Percentiles rank a stretch among this genome's conserved stretches.
Conservation (phyloP, 768 basidiomycete genomes). For the Termitomyces sp. region DNA sequence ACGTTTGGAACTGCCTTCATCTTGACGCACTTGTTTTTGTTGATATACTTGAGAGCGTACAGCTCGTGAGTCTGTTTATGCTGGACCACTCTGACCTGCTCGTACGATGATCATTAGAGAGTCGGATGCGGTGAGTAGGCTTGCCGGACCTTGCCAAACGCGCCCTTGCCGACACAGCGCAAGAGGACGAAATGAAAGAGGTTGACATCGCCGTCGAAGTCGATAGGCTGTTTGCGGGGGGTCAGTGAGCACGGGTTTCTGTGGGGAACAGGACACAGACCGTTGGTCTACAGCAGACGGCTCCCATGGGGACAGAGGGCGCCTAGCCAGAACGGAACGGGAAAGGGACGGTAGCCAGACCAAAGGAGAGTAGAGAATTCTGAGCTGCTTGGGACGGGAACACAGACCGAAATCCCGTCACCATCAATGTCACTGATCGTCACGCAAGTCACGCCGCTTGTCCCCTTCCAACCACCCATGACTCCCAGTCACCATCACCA, state of each 20-base stretch:
- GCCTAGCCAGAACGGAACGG: neutral
- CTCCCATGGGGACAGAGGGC: conserved; percentile 54
- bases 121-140: conserved; percentile 8
- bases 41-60: conserved; percentile 99
- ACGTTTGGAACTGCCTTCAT: conserved; percentile 99
- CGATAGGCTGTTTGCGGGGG: conserved; percentile 62
- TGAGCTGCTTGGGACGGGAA: neutral
- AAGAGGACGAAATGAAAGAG: conserved; percentile 96
- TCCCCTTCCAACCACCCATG: neutral
- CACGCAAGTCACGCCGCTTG: neutral
- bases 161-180: conserved; percentile 96
- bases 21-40: conserved; percentile 96
- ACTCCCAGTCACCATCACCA: conserved; percentile 1
- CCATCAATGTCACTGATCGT: conserved; percentile 9
- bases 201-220: conserved; percentile 94
- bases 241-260: neutral
- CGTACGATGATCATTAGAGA: conserved; percentile 6
- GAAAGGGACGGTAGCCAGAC: conserved; percentile 10
- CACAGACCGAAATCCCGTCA: no score
- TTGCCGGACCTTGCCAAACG: conserved; percentile 86
- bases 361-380: neutral
- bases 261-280: conserved; percentile 32
- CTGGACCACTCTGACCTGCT: conserved; percentile 95
- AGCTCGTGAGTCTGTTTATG: conserved; percentile 97
- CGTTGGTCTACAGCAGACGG: conserved; percentile 80